Evolutionary conservation across 208 protist species (phyloP).

Genomic region (Vickermania ingenoplastis): DNA sequence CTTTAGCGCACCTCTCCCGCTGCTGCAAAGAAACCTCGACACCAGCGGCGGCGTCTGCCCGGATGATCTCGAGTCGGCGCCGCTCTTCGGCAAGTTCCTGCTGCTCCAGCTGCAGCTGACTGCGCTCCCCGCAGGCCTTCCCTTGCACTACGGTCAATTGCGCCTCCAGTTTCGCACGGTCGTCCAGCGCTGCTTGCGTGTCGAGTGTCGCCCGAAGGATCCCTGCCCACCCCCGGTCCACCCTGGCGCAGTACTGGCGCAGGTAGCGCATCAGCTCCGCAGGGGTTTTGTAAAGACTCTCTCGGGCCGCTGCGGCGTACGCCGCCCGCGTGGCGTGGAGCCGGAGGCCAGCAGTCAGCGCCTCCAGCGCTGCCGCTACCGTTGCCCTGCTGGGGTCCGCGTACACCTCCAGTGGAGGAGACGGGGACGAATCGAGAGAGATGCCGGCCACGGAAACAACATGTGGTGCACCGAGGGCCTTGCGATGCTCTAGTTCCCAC

Average conservation of each 20-base stretch:
- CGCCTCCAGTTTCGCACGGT: background rate
- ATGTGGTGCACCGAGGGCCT: conserved; percentile 30
- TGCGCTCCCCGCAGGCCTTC: conserved; percentile 1
- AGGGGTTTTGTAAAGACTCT: background rate
- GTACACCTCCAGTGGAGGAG: conserved; percentile 8
- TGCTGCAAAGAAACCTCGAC: background rate
- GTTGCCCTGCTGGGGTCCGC: conserved; percentile 20
- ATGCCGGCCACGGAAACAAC: conserved; percentile 13
- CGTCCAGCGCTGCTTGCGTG: background rate
- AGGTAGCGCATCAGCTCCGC: background rate
- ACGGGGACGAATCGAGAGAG: conserved; percentile 2
- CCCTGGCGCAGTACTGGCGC: background rate
- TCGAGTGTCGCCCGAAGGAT: background rate
- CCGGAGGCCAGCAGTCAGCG: conserved; percentile 10
- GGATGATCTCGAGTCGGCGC: conserved; percentile 15
- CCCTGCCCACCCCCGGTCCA: background rate
- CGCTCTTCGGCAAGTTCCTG: conserved; percentile 18
- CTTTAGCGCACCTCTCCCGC: conserved; percentile 6
- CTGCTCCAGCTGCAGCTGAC: conserved; percentile 5
- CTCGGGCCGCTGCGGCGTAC: background rate
- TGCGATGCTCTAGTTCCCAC: conserved; percentile 53
- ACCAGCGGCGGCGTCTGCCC: background rate
- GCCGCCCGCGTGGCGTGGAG: conserved; percentile 5
- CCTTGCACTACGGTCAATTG: conserved; percentile 11
- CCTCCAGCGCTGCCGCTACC: conserved; percentile 23